Base-by-base conservation (phyloP, 208 protist genomes). In the Giardia duodenalis region DNA sequence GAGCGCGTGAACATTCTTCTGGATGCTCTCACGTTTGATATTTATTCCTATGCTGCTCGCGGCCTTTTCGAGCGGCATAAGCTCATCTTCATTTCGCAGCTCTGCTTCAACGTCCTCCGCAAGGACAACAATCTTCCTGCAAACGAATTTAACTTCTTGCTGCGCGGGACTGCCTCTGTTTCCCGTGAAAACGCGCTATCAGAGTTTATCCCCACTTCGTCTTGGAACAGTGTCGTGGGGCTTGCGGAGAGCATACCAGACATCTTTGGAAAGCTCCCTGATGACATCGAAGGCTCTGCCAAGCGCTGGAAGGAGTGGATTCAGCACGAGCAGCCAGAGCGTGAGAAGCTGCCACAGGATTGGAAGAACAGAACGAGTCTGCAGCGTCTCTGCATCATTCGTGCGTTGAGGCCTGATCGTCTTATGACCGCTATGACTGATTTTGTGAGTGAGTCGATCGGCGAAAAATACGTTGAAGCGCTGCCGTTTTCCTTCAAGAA, bases 61-160 rank as follows among this genome's bases (percentile, higher is more conserved):
- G 97, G 97, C 93, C 95, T 99, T 42, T 99, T 99, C 93, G 97
- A 98, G 95, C 96, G 97, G 46, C 98, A 99, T 96, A 99, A 99
- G 95, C 96, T 99, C 57, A 99, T 99, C 93, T 99, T 99, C 93
- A 96, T 96, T 1, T 96, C 97, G 86, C 95, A 98, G 92, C 95
- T 99, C 10, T 96, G 96, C 67, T 98, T 99, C 93, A 95, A 95
- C 87, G 97, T 99, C 94, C 94, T 98, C 46, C 93, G 95, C 67
- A 19, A 86, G 10, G 47, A 91, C 22, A 92, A 94, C 47, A 0
- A 96, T n/a, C 96, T 99, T 46, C 93, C 97, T 90, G 44, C 87
- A 44, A 96, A 96, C 88, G 97, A 98, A 94, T 95, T 99, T 2
- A 95, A 97, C 90, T 98, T 98, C 93, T 93, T 99, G 47, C 93